Base-by-base conservation (phyloP, 176 grass and related monocot species). In the Aegilops tauschii region DNA sequence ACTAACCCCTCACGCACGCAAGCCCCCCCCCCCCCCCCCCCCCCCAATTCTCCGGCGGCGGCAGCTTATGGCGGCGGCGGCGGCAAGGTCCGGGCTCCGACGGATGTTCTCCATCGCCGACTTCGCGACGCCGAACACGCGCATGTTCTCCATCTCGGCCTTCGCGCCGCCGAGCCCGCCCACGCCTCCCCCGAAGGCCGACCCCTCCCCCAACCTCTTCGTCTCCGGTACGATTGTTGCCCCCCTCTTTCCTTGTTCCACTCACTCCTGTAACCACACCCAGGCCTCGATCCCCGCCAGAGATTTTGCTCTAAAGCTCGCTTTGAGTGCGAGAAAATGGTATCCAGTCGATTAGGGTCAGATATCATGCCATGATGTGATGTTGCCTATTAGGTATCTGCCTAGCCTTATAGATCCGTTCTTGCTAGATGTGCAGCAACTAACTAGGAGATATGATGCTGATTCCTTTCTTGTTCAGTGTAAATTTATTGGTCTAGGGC, bases 181-280 rank as follows among this genome's bases (percentile, higher is more conserved):
- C 14, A 54, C 81, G 8, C 63, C 90, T 42, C 80, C 88, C 32
- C 90, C 92, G 6, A 81, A 89, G 85, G 82, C 96, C 29, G 93
- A 98, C 68, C 96, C 96, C 44, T 95, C 86, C 32, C 70, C 87
- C 11, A 98, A 93, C 74, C 92, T 98, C 82, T 96, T 94, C 85
- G 83, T 98, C 82, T 98, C 97, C 47, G 97, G 97, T 80, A 35
- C 80, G 90, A 16, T 40, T 28, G 25, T 34, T 34, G 39, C 11
- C 12, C 67, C 77, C 14, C 10, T 1, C 27, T 47, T 47, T 29
- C 17, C n/a, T 49, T 70, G 20, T 70, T 61, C 32, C 42, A 35
- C 54, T 35, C 42, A 50, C 29, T 17, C 10, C 21, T 14, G 39
- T 65, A n/a, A 13, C 1, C 5, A 27, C 31, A 54, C 21, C 18